phyloP scores from a whole-genome alignment of 352 stramenopile species.

The Globisporangium irregulare region DNA sequence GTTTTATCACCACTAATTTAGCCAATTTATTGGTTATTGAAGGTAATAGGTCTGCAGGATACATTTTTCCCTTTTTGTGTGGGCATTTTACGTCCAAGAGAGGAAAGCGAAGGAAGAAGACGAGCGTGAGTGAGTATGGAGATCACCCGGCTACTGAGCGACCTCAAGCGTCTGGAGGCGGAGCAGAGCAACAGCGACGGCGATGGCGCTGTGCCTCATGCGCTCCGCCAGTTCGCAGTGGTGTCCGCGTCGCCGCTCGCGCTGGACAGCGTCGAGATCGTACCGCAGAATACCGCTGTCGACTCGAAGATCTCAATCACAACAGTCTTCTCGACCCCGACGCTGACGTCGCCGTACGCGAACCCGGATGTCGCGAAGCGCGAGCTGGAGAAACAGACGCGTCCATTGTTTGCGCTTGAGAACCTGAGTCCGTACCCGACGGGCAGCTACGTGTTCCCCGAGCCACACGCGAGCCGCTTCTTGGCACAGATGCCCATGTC shows the following conservation, averaged over 20 bases:
- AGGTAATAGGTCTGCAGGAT: not conserved
- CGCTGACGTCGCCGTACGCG: conserved; percentile 32
- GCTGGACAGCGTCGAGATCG: conserved; percentile 43
- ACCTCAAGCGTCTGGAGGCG: conserved; percentile 33
- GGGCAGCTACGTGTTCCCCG: conserved; percentile 13
- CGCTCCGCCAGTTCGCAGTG: conserved; percentile 49
- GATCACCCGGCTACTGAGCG: conserved; percentile 34
- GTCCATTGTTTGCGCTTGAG: conserved; percentile 42
- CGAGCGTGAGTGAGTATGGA: conserved; percentile 14
- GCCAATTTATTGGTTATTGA: not conserved
- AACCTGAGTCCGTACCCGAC: conserved; percentile 34
- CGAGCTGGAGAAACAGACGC: conserved; percentile 27
- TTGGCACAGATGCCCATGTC: conserved; percentile 76
- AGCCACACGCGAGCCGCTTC: conserved; percentile 43
- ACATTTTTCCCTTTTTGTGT: not conserved
- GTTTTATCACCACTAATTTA: not conserved
- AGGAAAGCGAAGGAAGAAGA: not conserved
- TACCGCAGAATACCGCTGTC: conserved; percentile 18
- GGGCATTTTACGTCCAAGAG: not conserved
- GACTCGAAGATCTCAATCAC: not conserved
- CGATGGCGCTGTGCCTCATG: conserved; percentile 5
- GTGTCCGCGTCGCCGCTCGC: conserved; percentile 39
- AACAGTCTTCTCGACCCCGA: conserved; percentile 40
- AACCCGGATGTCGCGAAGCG: conserved; percentile 20
- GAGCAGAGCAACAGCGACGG: not conserved